phyloP scores from a whole-genome alignment of 1,284 basidiomycete species.

The Trametes pubescens region DNA sequence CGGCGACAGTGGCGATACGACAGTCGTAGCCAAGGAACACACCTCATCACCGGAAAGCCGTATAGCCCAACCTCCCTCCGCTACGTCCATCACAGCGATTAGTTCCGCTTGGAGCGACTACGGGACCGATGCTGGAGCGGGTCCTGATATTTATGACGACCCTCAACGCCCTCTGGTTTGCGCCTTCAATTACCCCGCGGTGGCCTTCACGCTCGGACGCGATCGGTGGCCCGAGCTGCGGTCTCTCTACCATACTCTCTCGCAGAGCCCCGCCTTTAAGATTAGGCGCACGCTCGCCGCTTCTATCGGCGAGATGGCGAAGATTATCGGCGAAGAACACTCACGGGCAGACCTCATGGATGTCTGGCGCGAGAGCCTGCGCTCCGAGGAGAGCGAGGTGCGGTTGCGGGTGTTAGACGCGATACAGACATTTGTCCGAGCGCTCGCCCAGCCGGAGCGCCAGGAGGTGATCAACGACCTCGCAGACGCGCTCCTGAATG shows the following conservation, averaged over 20 bases:
- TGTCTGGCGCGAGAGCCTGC: slow-evolving; percentile 73
- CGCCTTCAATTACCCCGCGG: slow-evolving; percentile 95
- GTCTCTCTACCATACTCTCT: slow-evolving; percentile 72
- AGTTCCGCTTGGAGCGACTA: slow-evolving; percentile 39
- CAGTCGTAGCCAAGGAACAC: not conserved
- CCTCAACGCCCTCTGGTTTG: slow-evolving; percentile 86
- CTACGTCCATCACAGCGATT: slow-evolving; percentile 27
- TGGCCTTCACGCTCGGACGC: slow-evolving; percentile 84
- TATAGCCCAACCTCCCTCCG: slow-evolving; percentile 17
- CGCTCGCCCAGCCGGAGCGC: slow-evolving; percentile 58
- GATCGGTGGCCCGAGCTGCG: slow-evolving; percentile 83
- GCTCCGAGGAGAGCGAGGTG: slow-evolving; percentile 73
- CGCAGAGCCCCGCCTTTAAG: slow-evolving; percentile 63
- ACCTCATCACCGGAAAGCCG: slow-evolving; percentile 2
- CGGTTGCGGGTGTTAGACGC: slow-evolving; percentile 75
- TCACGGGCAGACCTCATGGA: slow-evolving; percentile 77
- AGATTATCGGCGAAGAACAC: slow-evolving; percentile 80
- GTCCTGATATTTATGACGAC: slow-evolving; percentile 48
- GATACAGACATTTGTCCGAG: slow-evolving; percentile 64
- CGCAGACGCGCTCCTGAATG: slow-evolving; percentile 58
- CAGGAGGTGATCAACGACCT: slow-evolving; percentile 59
- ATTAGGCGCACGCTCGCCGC: slow-evolving; percentile 86
- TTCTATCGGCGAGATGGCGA: slow-evolving; percentile 89
- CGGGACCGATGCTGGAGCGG: slow-evolving; percentile 30
- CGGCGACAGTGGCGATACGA: not conserved